Evolutionary conservation across 192 early-diverging fungal species (phyloP).

Genomic region (Lobulomyces angularis): DNA sequence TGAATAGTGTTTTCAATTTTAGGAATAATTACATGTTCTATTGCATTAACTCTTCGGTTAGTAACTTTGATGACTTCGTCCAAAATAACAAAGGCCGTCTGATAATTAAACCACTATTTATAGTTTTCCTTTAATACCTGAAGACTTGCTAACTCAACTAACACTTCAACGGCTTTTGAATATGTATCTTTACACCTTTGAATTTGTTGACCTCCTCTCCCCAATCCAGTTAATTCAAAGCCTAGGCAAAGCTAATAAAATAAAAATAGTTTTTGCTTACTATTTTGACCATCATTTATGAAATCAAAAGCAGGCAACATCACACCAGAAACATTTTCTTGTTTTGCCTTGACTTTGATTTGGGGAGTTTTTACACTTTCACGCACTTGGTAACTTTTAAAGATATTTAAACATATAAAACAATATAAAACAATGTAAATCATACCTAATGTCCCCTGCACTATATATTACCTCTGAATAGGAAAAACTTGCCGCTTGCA

Average conservation of each 20-base stretch:
- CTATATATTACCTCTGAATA: slow-evolving; percentile 93
- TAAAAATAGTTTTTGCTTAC: slow-evolving; percentile 26
- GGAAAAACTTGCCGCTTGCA: slow-evolving; percentile 97
- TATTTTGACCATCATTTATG: slow-evolving; percentile 76
- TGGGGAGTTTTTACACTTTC: slow-evolving; percentile 86
- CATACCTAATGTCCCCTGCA: slow-evolving; percentile 86
- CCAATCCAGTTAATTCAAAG: slow-evolving; percentile 96
- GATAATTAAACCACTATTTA: not conserved
- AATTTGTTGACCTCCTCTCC: slow-evolving; percentile 94
- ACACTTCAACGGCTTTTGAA: slow-evolving; percentile 82
- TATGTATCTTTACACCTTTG: slow-evolving; percentile 91
- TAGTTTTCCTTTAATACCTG: slow-evolving; percentile 45
- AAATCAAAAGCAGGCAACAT: slow-evolving; percentile 88
- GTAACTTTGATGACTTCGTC: slow-evolving; percentile 99
- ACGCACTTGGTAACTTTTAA: slow-evolving; percentile 77
- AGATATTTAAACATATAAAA: not conserved
- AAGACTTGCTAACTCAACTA: slow-evolving; percentile 93
- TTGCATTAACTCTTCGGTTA: slow-evolving; percentile 97
- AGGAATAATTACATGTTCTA: slow-evolving; percentile 99
- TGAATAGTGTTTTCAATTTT: slow-evolving; percentile 96
- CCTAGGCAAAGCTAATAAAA: not conserved
- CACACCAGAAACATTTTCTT: slow-evolving; percentile 97
- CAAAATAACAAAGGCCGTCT: slow-evolving; percentile 96
- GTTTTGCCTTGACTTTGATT: slow-evolving; percentile 78
- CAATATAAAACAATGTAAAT: not conserved